A percentile compares a stretch with the other conserved stretches of the same genome.
Evolutionary conservation across 2,329 filamentous ascomycete species (phyloP).

Genomic region (Paecilomyces formosus): DNA sequence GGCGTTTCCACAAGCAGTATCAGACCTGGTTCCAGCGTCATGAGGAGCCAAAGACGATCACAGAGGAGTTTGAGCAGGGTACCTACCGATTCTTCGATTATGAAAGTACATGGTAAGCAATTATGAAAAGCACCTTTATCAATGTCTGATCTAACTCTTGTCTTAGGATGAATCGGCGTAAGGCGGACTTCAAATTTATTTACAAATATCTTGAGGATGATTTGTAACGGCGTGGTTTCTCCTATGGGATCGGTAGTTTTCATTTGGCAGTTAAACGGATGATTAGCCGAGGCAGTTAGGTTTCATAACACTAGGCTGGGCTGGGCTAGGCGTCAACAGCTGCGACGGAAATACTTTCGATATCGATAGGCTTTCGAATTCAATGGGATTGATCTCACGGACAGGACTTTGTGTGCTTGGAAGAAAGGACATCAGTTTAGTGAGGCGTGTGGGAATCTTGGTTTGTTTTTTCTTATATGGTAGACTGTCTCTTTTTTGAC

Average conservation of each 20-base stretch:
- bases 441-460: background rate
- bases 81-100: constrained; percentile 99
- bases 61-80: constrained; percentile 96
- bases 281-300: background rate
- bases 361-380: background rate
- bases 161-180: constrained; percentile 91
- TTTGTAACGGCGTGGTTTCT: constrained; percentile 42
- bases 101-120: constrained; percentile 87
- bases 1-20: constrained; percentile 99
- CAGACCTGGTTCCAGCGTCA: constrained; percentile 99
- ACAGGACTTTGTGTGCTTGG: background rate
- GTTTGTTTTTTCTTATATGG: background rate
- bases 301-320: background rate
- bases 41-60: constrained; percentile 97
- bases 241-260: background rate
- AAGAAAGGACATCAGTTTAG: background rate
- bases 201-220: constrained; percentile 98
- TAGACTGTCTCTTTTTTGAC: background rate
- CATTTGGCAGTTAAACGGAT: background rate
- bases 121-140: constrained; percentile 3
- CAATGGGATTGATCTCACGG: background rate
- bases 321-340: background rate
- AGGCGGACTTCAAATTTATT: constrained; percentile 96
- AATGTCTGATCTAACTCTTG: constrained; percentile 9
- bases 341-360: background rate